Evolutionary conservation across 148 eudicot genomes (phyloP), one percentile per base, ranked within the genome.

Genomic region (Camellia japonica): DNA sequence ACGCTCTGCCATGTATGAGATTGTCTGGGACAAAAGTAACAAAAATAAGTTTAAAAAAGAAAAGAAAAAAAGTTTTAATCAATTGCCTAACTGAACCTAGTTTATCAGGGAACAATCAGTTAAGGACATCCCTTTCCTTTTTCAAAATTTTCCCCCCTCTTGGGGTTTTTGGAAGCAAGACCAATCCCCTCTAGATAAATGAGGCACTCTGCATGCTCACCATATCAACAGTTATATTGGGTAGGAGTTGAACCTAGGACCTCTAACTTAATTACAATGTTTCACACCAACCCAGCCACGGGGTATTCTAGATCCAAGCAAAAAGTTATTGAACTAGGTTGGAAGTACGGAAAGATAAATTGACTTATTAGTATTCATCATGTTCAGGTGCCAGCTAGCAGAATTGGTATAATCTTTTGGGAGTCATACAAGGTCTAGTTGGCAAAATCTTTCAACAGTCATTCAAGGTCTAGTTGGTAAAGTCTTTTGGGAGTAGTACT

Each of bases 1-100:
- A 81, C 97, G 97, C 77, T 95, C 98, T 9, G 98, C 97, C 93
- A 90, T 88, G 82, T 90, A 95, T 68, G 97, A 92, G 84, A 93
- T 78, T 68, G 94, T 92, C 98, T 95, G 90, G 8, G 58, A 77
- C 74, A 80, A 59, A 71, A 38, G 5, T 11, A 20, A 56, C 20
- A 11, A 65, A 47, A 5, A 47, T 4, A 47, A 47, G 51, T 47
- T 47, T 56, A 58, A 1, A 77, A 74, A n/a, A 70, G 73, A 7
- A 41, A 0, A 16, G 38, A 44, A 1, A 73, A 71, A 13, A 63
- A 77, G 30, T 58, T 41, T 72, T 66, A 76, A 80, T 23, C 49
- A 72, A 80, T 61, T 46, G n/a, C 43, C 12, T 23, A 1, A 3
- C 13, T 42, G 46, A 46, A 80, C 51, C 61, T 73, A 41, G 43